Base-by-base conservation (phyloP, 305 asterid species). In the Fraxinus xanthoxyloides region DNA sequence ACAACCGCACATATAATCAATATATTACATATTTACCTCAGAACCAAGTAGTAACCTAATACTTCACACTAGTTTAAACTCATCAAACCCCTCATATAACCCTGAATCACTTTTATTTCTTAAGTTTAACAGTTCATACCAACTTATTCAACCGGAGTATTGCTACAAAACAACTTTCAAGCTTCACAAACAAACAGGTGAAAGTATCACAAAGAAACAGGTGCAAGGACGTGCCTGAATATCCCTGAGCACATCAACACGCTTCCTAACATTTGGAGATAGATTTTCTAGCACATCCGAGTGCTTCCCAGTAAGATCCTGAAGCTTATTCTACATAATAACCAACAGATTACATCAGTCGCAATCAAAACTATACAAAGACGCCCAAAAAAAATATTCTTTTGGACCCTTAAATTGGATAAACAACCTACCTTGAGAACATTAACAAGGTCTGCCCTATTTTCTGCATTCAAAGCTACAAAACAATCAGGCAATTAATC, bases 291-390 rank as follows among this genome's bases (percentile, higher is more conserved):
- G 92, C 88, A 91, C 92, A 48, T 89, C 95, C 0, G 92, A 83
- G 87, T 89, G 97, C 90, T 91, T 90, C 69, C 93, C 95, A 30
- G 97, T 91, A 77, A 95, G 93, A 89, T 89, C 93, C 84, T 90
- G 92, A 56, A 91, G 90, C 79, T 94, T 91, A 84, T 88, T 85
- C 97, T 92, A 90, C 87, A 83, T 36, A 38, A 36, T 8, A 26
- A 28, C 2, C 36, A 40, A 81, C 19, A 46, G 2, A 15, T 63
- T 63, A 63, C 28, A 26, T 63, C 72, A 63, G 34, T n/a, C 69
- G 13, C 63, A 82, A 24, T n/a, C 54, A 76, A 76, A 21, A 13
- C 30, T 10, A 28, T 8, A 35, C 32, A 13, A 0, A 28, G 2
- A 72, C 26, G 31, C 3, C n/a, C 3, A 5, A 80, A 13, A 13